Base-by-base conservation (phyloP, 1,284 basidiomycete genomes). In the Trichosporon sp. region DNA sequence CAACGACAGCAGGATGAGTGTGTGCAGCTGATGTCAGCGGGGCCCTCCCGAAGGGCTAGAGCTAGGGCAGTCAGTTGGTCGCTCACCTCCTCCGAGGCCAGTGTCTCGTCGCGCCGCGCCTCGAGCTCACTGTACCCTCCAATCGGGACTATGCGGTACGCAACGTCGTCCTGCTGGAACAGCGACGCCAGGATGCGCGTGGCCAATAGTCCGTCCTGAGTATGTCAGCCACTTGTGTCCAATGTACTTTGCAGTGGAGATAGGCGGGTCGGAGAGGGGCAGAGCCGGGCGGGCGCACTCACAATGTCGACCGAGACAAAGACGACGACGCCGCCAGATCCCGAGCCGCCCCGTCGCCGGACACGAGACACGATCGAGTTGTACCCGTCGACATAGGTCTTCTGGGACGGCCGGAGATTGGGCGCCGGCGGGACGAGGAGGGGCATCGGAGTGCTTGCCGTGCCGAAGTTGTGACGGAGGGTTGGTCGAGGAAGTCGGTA, bases 101-200 rank as follows among this genome's bases (percentile, higher is more conserved):
- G 81, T 25, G 94, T 84, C 68, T 91, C 88, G 59, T 88, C 85
- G 61, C 85, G 84, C 71, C 89, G 83, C 8, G 78, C 77, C 66
- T 89, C 86, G 8, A 96, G 81, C 68, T 89, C 89, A 21, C 85
- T 83, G 69, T 92, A 89, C 1, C 94, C 93, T 29, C 92, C 89
- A 1, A 98, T 88, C n/a, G 95, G 95, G 23, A 94, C 88, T 66
- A 94, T 86, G 49, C 91, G 86, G 79, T 96, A 90, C 74, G 90
- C 89, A 23, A 99, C 87, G 72, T 96, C 93, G 82, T 99, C 96
- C 70, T 95, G 91, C 69, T 88, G 89, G 80, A 99, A 87, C 21
- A 99, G 83, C 36, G 88, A 88, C n/a, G 89, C 88, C 54, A 99
- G 85, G 84, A 98, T 94, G 56, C 89, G 67, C 2, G 76, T 72